Conservation (phyloP, 345 rosid species). For the Syzygium aqueum region DNA sequence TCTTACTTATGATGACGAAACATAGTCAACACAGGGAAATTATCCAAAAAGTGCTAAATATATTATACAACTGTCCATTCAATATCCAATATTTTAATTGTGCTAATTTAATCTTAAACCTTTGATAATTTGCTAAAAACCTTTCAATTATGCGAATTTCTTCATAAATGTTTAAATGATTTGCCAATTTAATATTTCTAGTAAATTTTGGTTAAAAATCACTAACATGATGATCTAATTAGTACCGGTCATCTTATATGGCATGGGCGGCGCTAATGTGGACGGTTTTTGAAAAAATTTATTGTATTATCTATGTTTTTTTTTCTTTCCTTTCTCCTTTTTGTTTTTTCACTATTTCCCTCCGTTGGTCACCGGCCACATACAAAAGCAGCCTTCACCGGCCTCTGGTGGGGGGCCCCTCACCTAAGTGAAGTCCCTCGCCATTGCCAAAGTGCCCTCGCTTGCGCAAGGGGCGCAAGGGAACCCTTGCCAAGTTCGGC, state of each 20-base stretch:
- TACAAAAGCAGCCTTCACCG: neutral
- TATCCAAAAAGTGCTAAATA: neutral
- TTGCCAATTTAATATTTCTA: neutral
- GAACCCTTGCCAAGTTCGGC: too few relatives aligned
- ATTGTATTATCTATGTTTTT: rapidly evolving
- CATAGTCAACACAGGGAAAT: too few relatives aligned
- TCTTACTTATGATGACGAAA: neutral
- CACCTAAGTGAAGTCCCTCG: neutral
- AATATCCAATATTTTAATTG: rapidly evolving
- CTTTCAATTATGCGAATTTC: neutral
- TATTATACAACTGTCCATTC: neutral
- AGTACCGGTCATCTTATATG: neutral
- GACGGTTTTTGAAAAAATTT: too few relatives aligned
- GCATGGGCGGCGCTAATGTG: rapidly evolving
- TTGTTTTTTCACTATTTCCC: neutral
- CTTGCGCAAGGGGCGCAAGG: too few relatives aligned
- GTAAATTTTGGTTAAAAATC: too few relatives aligned
- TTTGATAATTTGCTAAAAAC: neutral
- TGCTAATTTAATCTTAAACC: rapidly evolving
- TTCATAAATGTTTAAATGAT: neutral
- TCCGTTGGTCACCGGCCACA: rapidly evolving
- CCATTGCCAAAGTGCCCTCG: too few relatives aligned
- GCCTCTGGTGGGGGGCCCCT: rapidly evolving
- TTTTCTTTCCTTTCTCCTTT: too few relatives aligned
- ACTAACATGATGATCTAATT: rapidly evolving